Base-by-base conservation (phyloP, 805 yeast genomes). In the Scheffersomyces amazonensis region DNA sequence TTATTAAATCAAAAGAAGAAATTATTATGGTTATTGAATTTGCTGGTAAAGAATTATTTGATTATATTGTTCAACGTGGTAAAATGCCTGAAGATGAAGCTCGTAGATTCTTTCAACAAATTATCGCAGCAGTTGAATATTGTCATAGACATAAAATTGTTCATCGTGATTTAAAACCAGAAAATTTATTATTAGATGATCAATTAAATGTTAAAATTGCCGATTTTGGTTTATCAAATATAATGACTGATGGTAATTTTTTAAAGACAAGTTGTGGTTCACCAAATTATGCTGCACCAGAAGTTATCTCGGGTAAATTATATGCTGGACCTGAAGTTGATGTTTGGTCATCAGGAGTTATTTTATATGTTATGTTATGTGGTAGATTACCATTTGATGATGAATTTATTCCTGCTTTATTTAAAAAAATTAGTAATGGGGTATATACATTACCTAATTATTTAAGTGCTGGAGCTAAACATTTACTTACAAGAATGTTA, bases 271-370 rank as follows among this genome's bases (percentile, higher is more conserved):
- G 90, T 50, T 91, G 98, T 67, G 98, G 98, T 4, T 84, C 95
- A 6, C 98, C 98, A 39, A 91, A 91, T 58, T 90, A 90, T 61
- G 97, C 98, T 5, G 97, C 98, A 0, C 98, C 98, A 1, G 98
- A 90, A 63, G 97, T 90, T 20, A 90, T 90, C 41, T 80, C 90
- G 44, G 97, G 97, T 24, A 88, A 91, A 58, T 72, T 91, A 37
- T 91, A 90, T 52, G 98, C 97, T 2, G 98, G 98, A 8, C 97
- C 98, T 2, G 97, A 91, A 63, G 97, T 91, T 34, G 98, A 90
- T 61, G 96, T 90, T 39, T 90, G 98, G 98, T 85, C 95, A 0
- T 86, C 96, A 56, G 98, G 98, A 53, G 97, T 91, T 28, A 89
- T 91, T 34, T 69, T 90, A 38, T 91, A 90, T 52, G 98, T 90